Percentiles rank a stretch among this genome's conserved stretches.
Evolutionary conservation across 2,329 filamentous ascomycete species (phyloP).

Genomic region (Ascochyta koolunga): DNA sequence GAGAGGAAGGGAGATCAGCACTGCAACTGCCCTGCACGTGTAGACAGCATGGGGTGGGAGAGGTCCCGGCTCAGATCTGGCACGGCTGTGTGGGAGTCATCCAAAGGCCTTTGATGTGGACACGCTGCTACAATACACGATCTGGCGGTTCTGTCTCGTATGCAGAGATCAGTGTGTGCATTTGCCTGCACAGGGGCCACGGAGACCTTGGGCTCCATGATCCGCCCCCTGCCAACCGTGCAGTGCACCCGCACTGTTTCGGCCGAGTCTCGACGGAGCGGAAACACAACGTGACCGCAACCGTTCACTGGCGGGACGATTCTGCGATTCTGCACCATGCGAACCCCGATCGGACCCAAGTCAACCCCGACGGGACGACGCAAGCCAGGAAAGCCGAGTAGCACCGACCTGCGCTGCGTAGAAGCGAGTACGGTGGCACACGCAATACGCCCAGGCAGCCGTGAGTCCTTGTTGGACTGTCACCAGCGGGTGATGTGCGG

Average conservation of each 20-base stretch:
- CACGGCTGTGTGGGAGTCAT: constrained; percentile 12
- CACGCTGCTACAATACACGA: background rate
- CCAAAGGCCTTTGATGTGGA: constrained; percentile 1
- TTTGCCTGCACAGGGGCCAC: background rate
- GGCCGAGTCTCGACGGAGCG: constrained; percentile 33
- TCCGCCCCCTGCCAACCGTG: constrained; percentile 6
- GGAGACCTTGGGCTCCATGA: constrained; percentile 17
- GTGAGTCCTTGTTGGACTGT: constrained; percentile 1
- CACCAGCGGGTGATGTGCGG: constrained; percentile 9
- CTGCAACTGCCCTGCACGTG: constrained; percentile 16
- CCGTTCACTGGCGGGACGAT: constrained; percentile 7
- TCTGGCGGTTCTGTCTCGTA: constrained; percentile 2
- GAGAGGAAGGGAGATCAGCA: constrained; percentile 25
- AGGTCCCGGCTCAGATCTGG: constrained; percentile 20
- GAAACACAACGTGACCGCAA: constrained; percentile 12
- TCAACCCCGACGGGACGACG: constrained; percentile 14
- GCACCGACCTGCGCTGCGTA: constrained; percentile 10
- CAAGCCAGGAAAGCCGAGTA: constrained; percentile 9
- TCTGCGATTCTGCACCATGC: background rate
- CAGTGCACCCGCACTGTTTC: constrained; percentile 5
- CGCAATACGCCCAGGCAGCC: constrained; percentile 13
- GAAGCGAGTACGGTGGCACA: constrained; percentile 14
- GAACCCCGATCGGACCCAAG: constrained; percentile 11
- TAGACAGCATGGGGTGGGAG: constrained; percentile 25
- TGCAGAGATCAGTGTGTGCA: constrained; percentile 9